These are phyloP conservation scores for Arthrobotrys conoides DNA, from an alignment of 2,329 filamentous ascomycete genomes.

Conservation along the genomic window DNA sequence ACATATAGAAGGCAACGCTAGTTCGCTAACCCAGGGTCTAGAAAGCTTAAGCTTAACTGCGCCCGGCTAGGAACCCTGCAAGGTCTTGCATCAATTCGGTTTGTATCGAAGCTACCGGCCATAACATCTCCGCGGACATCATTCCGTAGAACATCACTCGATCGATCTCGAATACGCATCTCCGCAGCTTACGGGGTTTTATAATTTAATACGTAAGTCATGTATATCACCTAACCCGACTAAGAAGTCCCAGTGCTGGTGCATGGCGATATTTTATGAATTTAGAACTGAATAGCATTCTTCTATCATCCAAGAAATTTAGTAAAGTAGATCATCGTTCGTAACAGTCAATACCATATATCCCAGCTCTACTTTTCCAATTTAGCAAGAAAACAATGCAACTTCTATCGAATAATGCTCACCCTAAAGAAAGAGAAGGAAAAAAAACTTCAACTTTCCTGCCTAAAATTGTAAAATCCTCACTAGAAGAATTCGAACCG, in stretches of 20 bases:
- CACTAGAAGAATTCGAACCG: background rate
- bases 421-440: background rate
- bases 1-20: background rate
- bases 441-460: background rate
- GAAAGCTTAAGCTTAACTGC: conserved; percentile 4
- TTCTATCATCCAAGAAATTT: too few species aligned
- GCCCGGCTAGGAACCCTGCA: background rate
- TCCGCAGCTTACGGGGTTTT: too few species aligned
- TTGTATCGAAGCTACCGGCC: too few species aligned
- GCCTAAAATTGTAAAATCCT: conserved; percentile 5
- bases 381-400: too few species aligned
- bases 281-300: too few species aligned
- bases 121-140: background rate
- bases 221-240: too few species aligned
- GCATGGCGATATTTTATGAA: too few species aligned
- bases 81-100: background rate
- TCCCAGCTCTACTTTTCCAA: too few species aligned
- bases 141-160: background rate
- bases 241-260: too few species aligned
- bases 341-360: too few species aligned
- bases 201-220: background rate
- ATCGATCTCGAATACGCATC: background rate
- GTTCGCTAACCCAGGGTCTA: background rate
- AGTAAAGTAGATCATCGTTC: too few species aligned
- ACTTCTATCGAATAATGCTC: too few species aligned